A percentile compares a stretch with the other conserved stretches of the same genome.
Evolutionary conservation across 2,329 filamentous ascomycete genomes (phyloP).

Genomic region (Fusarium duplospermum): DNA sequence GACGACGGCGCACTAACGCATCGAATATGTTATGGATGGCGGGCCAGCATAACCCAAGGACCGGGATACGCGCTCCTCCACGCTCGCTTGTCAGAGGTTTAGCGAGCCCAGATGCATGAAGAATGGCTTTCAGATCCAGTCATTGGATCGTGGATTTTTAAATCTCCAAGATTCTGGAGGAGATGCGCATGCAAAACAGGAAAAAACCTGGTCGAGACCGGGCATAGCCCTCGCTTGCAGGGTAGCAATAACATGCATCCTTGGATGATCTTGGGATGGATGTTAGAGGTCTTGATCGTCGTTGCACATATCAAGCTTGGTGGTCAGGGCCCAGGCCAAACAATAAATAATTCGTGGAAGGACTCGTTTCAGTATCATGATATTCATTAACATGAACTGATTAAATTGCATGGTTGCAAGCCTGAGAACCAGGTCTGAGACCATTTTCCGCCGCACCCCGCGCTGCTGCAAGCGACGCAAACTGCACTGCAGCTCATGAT

Average conservation of each 20-base stretch:
- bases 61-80: neutral
- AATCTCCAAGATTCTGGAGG: conserved; percentile 19
- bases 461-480: conserved; percentile 32
- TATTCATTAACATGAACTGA: neutral
- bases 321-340: neutral
- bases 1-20: neutral
- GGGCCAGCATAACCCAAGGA: neutral
- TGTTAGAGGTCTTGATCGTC: neutral
- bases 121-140: neutral
- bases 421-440: neutral
- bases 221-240: conserved; percentile 2
- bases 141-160: conserved; percentile 16
- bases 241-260: neutral
- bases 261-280: neutral
- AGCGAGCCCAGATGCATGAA: neutral
- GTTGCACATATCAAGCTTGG: neutral
- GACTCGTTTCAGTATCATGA: neutral
- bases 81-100: neutral
- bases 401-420: neutral
- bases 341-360: neutral
- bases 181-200: conserved; percentile 6
- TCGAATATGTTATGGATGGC: neutral
- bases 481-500: conserved; percentile 16
- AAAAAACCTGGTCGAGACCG: conserved; percentile 31
- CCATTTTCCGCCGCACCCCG: conserved; percentile 7